Evolutionary conservation across 1,284 basidiomycete species (phyloP).

Genomic region (Fomitiporia mediterranea): DNA sequence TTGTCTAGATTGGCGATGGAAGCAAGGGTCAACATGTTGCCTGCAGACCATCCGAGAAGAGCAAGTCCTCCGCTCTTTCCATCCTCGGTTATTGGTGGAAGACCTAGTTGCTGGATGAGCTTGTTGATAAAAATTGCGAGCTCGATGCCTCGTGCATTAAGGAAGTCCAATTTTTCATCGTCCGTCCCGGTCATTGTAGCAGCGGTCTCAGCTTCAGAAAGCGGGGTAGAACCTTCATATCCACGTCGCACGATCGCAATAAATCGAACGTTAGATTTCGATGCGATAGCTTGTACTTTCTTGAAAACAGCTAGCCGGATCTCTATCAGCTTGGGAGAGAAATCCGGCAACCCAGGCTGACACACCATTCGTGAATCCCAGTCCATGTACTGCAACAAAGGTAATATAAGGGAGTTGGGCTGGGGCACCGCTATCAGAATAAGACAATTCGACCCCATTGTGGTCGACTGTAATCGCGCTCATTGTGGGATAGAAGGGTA

Average conservation of each 20-base stretch:
- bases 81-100: slow-evolving; percentile 6
- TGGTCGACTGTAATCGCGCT: neutral
- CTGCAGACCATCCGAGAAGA: slow-evolving; percentile 2
- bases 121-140: slow-evolving; percentile 14
- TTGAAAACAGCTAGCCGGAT: neutral
- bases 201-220: slow-evolving; percentile 23
- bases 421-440: neutral
- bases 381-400: neutral
- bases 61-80: slow-evolving; percentile 7
- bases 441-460: slow-evolving; percentile 1
- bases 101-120: slow-evolving; percentile 13
- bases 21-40: neutral
- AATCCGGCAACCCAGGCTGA: neutral
- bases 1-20: neutral
- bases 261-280: slow-evolving; percentile 24
- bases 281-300: slow-evolving; percentile 21
- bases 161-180: neutral
- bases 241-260: slow-evolving; percentile 30
- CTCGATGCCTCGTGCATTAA: slow-evolving; percentile 11
- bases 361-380: neutral
- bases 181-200: slow-evolving; percentile 7
- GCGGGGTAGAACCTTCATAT: slow-evolving; percentile 28
- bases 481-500: too few species aligned
- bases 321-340: neutral
- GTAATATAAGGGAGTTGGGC: neutral